Evolutionary conservation across 129 eudicot species (phyloP).

Genomic region (Gnaphalium uliginosum): DNA sequence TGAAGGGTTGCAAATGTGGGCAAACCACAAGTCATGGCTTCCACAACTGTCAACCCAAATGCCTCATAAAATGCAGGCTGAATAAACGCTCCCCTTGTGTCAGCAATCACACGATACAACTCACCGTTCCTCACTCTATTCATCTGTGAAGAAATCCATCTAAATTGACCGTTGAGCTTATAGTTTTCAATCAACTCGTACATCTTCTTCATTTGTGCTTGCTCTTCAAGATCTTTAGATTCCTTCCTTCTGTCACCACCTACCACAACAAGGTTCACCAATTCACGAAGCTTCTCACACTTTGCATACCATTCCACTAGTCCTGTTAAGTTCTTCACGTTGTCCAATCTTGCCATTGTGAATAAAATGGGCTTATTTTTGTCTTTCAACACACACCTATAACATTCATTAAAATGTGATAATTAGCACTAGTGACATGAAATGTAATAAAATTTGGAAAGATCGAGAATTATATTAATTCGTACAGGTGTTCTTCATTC

Average conservation of each 20-base stretch:
- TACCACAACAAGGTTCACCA: constrained; percentile 51
- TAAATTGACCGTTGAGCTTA: constrained; percentile 45
- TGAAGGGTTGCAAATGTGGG: constrained; percentile 49
- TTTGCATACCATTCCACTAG: constrained; percentile 53
- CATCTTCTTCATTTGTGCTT: constrained; percentile 52
- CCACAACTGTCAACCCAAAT: constrained; percentile 48
- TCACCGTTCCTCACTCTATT: constrained; percentile 49
- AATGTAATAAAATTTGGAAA: background rate
- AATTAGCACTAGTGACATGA: too few species aligned
- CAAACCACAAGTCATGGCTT: constrained; percentile 51
- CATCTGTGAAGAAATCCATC: constrained; percentile 55
- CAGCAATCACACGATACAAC: constrained; percentile 46
- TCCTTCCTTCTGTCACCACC: constrained; percentile 54
- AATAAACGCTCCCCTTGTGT: constrained; percentile 43
- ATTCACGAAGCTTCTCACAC: constrained; percentile 37
- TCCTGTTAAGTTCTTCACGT: constrained; percentile 49
- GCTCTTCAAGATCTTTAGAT: constrained; percentile 48
- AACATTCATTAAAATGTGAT: background rate
- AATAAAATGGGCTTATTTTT: constrained; percentile 44
- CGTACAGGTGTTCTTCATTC: constrained; percentile 86
- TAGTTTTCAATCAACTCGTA: constrained; percentile 40
- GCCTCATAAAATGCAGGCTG: constrained; percentile 52
- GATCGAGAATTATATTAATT: background rate
- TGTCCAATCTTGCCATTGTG: constrained; percentile 50
- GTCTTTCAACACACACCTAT: constrained; percentile 48